Conservation (phyloP, 1,284 basidiomycete species). For the Sphaerobolus stellatus region DNA sequence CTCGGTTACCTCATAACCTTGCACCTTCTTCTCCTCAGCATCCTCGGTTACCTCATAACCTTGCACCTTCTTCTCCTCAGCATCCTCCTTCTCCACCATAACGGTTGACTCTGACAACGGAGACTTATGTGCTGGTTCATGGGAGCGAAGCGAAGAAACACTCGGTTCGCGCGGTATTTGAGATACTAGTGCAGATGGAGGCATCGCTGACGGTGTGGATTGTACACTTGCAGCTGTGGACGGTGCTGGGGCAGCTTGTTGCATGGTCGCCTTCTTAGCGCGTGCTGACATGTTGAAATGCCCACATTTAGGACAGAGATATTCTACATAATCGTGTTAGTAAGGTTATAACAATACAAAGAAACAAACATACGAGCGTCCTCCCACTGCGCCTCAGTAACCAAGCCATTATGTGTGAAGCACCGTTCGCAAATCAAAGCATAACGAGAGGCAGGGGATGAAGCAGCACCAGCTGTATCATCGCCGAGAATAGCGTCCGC, state of each 20-base stretch:
- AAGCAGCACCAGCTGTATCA: constrained; percentile 57
- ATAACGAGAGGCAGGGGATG: constrained; percentile 61
- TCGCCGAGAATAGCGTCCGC: constrained; percentile 86
- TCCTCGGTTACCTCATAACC: too few relatives aligned
- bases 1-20: too few relatives aligned
- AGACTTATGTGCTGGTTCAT: background rate
- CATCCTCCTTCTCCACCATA: background rate
- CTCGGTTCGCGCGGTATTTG: background rate
- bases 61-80: constrained; percentile 10
- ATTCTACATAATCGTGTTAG: constrained; percentile 47
- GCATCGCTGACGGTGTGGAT: background rate
- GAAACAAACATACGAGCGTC: constrained; percentile 72
- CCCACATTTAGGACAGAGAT: constrained; percentile 72
- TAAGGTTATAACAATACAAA: background rate
- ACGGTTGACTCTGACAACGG: constrained; percentile 8
- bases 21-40: too few relatives aligned
- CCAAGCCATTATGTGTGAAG: constrained; percentile 92
- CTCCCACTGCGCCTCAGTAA: constrained; percentile 86
- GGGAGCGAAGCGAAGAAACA: background rate
- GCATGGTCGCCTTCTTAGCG: constrained; percentile 37
- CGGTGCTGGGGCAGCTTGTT: background rate
- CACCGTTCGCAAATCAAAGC: constrained; percentile 94
- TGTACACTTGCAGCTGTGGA: background rate
- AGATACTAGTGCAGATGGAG: background rate
- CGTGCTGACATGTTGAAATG: constrained; percentile 65